Base-by-base conservation (phyloP, 192 early-diverging fungal species). In the Backusella tuberculispora region DNA sequence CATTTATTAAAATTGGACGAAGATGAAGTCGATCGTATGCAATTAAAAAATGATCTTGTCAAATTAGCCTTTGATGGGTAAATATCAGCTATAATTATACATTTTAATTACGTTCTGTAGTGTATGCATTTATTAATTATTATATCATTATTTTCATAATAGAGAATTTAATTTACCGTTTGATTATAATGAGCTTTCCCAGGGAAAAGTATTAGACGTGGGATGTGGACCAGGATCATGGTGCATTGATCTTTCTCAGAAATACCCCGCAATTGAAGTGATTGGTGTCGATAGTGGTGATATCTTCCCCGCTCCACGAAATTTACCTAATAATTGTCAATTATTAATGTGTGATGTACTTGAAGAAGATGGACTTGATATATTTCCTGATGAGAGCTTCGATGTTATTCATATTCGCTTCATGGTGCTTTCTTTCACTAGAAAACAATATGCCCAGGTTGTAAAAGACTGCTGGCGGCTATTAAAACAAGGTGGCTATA, bases 11-110 rank as follows among this genome's bases (percentile, higher is more conserved):
- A 50, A 24, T 68, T 66, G 14, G 76, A 78, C 37, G 76, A 75
- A 60, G 65, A 73, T 15, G 76, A 82, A 66, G 71, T 63, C 9
- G 81, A 82, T 66, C 69, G 74, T 34, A 68, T 76, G 24, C 81
- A 82, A 41, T 41, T 78, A 21, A 78, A 82, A 44, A 82, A 78
- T 37, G 81, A 82, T 43, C 60, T 82, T 0, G 56, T 82, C 4
- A 82, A 82, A 46, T 48, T 82, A 12, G 81, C 81, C 0, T 82
- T 82, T 71, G 67, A 71, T 63, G 77, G 71, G 81, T 78, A 82
- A 69, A 71, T 14, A 63, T 12, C 5, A 13, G 0, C 43, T 29
- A 44, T 24, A 15, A 9, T 46, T 45, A 40, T 26, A 10, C 42
- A 19, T 44, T 29, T 53, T 26, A 5, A 66, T 21, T 46, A 45